Evolutionary conservation across 2,329 filamentous ascomycete genomes (phyloP).

Genomic region (Arthrobotrys conoides): DNA sequence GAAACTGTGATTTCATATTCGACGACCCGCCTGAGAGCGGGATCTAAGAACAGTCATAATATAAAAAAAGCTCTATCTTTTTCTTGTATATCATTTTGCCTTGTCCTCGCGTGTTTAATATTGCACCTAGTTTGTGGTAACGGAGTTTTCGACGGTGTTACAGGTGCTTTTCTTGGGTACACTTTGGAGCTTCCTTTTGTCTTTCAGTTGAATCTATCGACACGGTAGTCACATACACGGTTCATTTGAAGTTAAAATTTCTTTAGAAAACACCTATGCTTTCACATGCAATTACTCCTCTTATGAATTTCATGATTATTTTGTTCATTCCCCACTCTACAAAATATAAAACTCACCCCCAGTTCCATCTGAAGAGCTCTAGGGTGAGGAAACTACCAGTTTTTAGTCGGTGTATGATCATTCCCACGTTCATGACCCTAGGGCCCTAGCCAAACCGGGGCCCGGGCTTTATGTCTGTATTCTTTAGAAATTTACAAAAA

Average conservation of each 20-base stretch:
- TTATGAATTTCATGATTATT: no score
- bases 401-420: no score
- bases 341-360: no score
- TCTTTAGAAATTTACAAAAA: no score
- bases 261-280: neutral
- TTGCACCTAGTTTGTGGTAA: neutral
- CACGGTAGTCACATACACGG: neutral
- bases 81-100: neutral
- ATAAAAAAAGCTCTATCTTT: neutral
- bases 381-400: no score
- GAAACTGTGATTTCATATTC: constrained; percentile 38
- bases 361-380: no score
- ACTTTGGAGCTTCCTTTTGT: neutral
- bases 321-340: no score
- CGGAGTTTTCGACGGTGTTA: neutral
- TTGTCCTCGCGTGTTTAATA: neutral
- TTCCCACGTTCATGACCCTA: no score
- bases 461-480: no score
- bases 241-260: neutral
- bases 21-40: constrained; percentile 24
- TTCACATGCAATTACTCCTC: no score
- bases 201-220: neutral
- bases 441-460: no score
- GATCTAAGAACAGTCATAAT: neutral
- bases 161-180: neutral